Conservation (phyloP, 768 basidiomycete genomes). For the Lepiota venenata region DNA sequence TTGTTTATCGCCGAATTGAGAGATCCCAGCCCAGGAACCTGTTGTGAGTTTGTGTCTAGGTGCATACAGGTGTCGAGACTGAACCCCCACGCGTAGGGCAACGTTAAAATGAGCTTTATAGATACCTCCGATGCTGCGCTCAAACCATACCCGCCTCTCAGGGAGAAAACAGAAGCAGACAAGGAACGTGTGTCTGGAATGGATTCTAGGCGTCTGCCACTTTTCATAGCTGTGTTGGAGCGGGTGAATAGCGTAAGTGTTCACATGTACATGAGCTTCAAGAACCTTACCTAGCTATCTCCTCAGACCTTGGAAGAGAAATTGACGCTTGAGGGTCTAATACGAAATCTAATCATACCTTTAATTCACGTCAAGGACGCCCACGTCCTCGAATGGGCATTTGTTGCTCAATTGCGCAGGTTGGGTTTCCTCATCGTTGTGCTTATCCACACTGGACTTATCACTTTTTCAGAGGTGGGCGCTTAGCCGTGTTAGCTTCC, state of each 20-base stretch:
- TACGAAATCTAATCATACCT: too few relatives aligned
- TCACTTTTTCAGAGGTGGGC: constrained; percentile 49
- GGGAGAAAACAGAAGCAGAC: constrained; percentile 57
- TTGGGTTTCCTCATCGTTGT: constrained; percentile 18
- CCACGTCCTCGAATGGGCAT: constrained; percentile 73
- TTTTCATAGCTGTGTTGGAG: constrained; percentile 90
- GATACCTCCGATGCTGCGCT: constrained; percentile 22
- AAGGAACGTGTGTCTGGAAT: constrained; percentile 20
- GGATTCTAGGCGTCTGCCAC: constrained; percentile 77
- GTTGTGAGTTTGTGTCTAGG: not conserved
- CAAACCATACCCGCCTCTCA: constrained; percentile 18
- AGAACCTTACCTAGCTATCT: constrained; percentile 20
- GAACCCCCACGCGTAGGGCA: not conserved
- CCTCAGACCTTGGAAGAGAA: constrained; percentile 72
- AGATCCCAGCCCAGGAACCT: constrained; percentile 29
- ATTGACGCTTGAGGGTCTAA: constrained; percentile 76
- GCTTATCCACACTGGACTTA: not conserved
- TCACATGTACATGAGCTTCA: constrained; percentile 1
- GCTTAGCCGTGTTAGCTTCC: constrained; percentile 71
- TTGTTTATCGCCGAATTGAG: constrained; percentile 81
- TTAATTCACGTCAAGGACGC: constrained; percentile 90
- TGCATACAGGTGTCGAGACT: not conserved
- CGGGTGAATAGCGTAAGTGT: constrained; percentile 80
- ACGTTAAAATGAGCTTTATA: constrained; percentile 24
- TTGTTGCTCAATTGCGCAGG: constrained; percentile 87